Evolutionary conservation across 2,329 filamentous ascomycete genomes (phyloP), one percentile per base, ranked within the genome.

Genomic region (Metarhizium album): DNA sequence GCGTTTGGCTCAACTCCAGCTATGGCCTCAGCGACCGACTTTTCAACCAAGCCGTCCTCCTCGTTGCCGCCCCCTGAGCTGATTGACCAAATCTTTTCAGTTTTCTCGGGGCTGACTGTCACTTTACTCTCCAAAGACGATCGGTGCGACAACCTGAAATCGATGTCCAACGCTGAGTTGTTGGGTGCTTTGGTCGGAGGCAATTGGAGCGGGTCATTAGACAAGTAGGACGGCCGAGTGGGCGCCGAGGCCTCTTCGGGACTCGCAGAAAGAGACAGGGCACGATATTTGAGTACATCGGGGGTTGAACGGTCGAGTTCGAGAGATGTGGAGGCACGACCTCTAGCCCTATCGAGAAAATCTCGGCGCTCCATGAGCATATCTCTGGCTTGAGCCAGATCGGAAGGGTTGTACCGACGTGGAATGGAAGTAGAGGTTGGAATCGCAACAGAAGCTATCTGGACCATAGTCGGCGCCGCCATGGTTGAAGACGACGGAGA

Each of bases 41-140:
- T 79, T 57, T 84, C 80, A 6, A 84, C 80, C 56, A 80, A 70
- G 0, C 80, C 80, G 54, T 78, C 73, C 43, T 71, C 70, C 49
- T 74, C 72, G 24, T 69, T 64, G 42, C 72, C 64, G 48, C 76
- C 72, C 8, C 68, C 72, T 22, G 74, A 71, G 3, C 77, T 78
- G 61, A 84, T 83, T 20, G 80, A 83, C 80, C 80, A 83, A 33
- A 77, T 74, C 61, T 83, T 83, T 61, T 82, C 80, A 18, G 73
- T 77, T 61, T 82, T 83, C 60, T 83, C 80, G 0, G 75, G 67
- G 0, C 66, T 73, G 54, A 68, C 64, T 18, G 70, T 69, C 13
- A 70, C 53, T 9, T 71, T 67, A 46, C 73, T 69, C 3, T 75
- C 71, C 23, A 63, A 69, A 62, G 66, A 68, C 50, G 65, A 62